phyloP scores from a whole-genome alignment of 2,329 filamentous ascomycete genomes.

The Calonectria montana region DNA sequence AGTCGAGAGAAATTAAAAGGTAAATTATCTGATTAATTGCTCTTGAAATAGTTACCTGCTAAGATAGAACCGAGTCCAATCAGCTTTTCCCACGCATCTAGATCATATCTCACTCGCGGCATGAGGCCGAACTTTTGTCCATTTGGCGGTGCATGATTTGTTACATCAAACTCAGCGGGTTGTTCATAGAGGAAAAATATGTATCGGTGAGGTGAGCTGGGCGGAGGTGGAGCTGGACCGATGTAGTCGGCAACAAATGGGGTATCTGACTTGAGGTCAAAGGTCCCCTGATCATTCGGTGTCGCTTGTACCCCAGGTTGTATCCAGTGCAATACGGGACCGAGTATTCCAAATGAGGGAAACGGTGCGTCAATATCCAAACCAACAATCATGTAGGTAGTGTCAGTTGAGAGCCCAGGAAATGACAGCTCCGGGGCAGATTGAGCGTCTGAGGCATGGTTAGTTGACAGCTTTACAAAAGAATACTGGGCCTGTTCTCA shows the following conservation, averaged over 20 bases:
- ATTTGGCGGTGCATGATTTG: constrained; percentile 47
- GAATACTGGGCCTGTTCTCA: neutral
- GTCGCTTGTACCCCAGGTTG: constrained; percentile 51
- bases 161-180: constrained; percentile 42
- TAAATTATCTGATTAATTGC: constrained; percentile 14
- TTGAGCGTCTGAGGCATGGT: constrained; percentile 10
- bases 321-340: constrained; percentile 61
- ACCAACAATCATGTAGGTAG: constrained; percentile 52
- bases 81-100: constrained; percentile 59
- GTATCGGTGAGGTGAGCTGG: constrained; percentile 60
- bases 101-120: constrained; percentile 55
- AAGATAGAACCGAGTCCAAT: constrained; percentile 52
- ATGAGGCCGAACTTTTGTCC: constrained; percentile 49
- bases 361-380: constrained; percentile 62
- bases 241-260: constrained; percentile 54
- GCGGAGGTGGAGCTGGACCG: constrained; percentile 58
- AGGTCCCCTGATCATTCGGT: neutral
- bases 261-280: constrained; percentile 17
- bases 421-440: constrained; percentile 21
- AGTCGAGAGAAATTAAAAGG: neutral
- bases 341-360: constrained; percentile 52
- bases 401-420: constrained; percentile 21
- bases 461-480: neutral
- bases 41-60: constrained; percentile 30
- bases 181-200: constrained; percentile 62